Conservation (phyloP, 164 flowering plant species). For the Aristolochia californica region DNA sequence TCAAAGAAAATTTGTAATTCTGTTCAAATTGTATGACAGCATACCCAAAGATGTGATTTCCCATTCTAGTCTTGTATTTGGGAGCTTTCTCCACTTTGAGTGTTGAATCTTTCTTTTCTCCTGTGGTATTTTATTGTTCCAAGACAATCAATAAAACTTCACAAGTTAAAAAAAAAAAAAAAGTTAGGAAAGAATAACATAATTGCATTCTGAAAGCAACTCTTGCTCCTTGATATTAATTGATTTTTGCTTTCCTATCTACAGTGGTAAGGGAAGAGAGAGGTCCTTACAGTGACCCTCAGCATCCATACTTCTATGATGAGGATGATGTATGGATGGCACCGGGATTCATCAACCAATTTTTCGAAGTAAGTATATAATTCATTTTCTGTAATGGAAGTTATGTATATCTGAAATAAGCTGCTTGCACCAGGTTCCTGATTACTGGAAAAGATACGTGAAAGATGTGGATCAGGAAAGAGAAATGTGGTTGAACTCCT, state of each 20-base stretch:
- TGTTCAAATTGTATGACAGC: too few relatives aligned
- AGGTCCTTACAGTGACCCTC: constrained; percentile 92
- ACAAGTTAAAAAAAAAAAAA: too few relatives aligned
- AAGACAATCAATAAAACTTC: too few relatives aligned
- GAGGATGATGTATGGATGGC: constrained; percentile 98
- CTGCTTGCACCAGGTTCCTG: constrained; percentile 60
- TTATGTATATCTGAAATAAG: not conserved
- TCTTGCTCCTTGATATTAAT: not conserved
- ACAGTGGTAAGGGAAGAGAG: constrained; percentile 87
- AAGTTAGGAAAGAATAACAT: too few relatives aligned
- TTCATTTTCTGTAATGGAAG: not conserved
- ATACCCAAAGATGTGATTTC: too few relatives aligned
- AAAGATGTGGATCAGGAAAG: constrained; percentile 85
- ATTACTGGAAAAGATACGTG: constrained; percentile 76
- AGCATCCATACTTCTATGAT: constrained; percentile 91
- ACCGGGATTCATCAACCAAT: constrained; percentile 92
- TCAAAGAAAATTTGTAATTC: too few relatives aligned
- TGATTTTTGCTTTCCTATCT: constrained; percentile 7
- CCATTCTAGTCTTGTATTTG: too few relatives aligned
- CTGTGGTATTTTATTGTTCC: too few relatives aligned
- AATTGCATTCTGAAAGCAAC: not conserved
- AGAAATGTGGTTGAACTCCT: constrained; percentile 93
- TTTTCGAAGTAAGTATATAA: constrained; percentile 52
- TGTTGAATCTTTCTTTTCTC: too few relatives aligned
- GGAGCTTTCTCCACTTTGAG: too few relatives aligned